Base-by-base conservation (phyloP, 495 filamentous ascomycete species). In the Trichoderma asperelloides region DNA sequence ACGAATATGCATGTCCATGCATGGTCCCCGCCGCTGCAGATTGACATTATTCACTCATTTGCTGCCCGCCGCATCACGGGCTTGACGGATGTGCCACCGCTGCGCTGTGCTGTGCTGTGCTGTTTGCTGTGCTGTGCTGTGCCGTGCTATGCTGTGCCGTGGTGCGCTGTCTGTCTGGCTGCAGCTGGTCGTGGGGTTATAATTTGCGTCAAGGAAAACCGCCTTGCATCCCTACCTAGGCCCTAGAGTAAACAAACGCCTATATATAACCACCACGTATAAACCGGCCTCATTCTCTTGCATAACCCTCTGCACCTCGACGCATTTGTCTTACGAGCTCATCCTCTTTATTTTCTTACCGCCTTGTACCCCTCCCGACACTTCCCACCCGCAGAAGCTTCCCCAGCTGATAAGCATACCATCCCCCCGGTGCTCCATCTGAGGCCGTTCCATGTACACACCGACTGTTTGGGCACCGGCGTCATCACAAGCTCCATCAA, bases 11-110 rank as follows among this genome's bases (percentile, higher is more conserved):
- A 60, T 13, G 55, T 25, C 27, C 55, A 60, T 30, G 25, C 55
- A 60, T 60, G 23, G n/a, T 51, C 55, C 23, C 55, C 55, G 23
- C 51, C 25, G 55, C 55, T 60, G 55, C 23, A 60, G 55, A 30
- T 30, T 9, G 55, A 25, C 55, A 60, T 13, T 60, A 60, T 60
- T 60, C 55, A 60, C 55, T 60, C 55, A 60, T 60, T 60, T 60
- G 55, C 47, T 60, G 55, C 15, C 43, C 25, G 55, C 9, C 27
- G 55, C 16, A 60, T 60, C 55, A 60, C 27, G 55, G 55, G 55
- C 27, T 51, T 4, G 47, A 23, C 47, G 47, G 47, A 21, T 8
- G 47, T 7, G 47, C 47, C 47, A 23, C 47, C n/a, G 16, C 47
- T 51, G 16, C 9, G 18, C 21, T 18, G 8, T 18, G n/a, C n/a